Evolutionary conservation across 129 eudicot species (phyloP).

Genomic region (Flaveria linearis): DNA sequence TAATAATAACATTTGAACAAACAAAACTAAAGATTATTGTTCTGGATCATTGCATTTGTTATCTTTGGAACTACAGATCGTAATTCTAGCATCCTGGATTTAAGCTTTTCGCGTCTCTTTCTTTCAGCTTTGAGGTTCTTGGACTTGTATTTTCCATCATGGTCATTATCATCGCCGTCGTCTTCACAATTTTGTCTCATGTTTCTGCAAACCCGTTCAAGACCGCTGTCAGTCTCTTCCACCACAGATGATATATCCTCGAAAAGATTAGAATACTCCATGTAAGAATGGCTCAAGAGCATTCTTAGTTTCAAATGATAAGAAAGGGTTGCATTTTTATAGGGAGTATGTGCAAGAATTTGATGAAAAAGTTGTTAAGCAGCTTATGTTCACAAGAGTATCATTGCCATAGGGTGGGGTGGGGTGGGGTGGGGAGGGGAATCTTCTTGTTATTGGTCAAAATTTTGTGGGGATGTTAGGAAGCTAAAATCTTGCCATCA

Average conservation of each 20-base stretch:
- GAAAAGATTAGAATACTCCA: slow-evolving; percentile 38
- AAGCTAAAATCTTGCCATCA: slow-evolving; percentile 42
- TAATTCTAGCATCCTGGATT: slow-evolving; percentile 62
- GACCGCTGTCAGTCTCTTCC: slow-evolving; percentile 31
- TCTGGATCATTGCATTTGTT: slow-evolving; percentile 66
- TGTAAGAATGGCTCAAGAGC: slow-evolving; percentile 16
- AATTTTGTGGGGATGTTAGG: slow-evolving; percentile 44
- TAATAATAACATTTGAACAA: neutral
- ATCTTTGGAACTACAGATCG: slow-evolving; percentile 77
- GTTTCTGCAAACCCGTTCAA: slow-evolving; percentile 36
- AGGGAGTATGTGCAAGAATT: slow-evolving; percentile 27
- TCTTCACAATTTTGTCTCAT: slow-evolving; percentile 18
- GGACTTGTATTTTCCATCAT: slow-evolving; percentile 52
- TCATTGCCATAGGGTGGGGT: slow-evolving; percentile 41
- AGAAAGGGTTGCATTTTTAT: slow-evolving; percentile 7
- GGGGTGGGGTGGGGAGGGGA: slow-evolving; percentile 37
- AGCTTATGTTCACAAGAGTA: slow-evolving; percentile 52
- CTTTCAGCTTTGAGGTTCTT: slow-evolving; percentile 86
- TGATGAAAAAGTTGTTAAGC: slow-evolving; percentile 38
- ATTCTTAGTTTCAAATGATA: neutral
- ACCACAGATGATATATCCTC: slow-evolving; percentile 26
- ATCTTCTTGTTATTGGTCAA: slow-evolving; percentile 70
- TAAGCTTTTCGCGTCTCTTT: slow-evolving; percentile 68
- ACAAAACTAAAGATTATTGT: neutral
- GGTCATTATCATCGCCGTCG: slow-evolving; percentile 33